These are phyloP conservation scores for Hymenoscyphus albidus DNA, from an alignment of 2,329 filamentous ascomycete species.

Conservation along the genomic window DNA sequence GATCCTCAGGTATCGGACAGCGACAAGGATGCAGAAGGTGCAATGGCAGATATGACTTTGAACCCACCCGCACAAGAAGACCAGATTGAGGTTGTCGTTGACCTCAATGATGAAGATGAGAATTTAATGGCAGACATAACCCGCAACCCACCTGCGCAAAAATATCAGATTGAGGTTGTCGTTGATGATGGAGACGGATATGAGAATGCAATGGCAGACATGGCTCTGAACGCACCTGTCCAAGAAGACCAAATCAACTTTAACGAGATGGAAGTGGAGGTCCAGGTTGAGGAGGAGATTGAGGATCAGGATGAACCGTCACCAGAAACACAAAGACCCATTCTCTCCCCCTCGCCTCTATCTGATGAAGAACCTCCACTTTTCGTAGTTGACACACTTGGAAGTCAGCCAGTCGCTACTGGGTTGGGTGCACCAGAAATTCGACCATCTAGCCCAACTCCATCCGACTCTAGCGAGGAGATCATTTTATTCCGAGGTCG, in stretches of 20 bases:
- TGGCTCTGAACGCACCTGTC: too few species aligned
- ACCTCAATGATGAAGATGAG: background rate
- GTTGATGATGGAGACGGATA: too few species aligned
- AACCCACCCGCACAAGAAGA: slow-evolving; percentile 11
- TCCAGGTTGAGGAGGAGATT: background rate
- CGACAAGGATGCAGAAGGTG: slow-evolving; percentile 23
- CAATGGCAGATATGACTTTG: slow-evolving; percentile 27
- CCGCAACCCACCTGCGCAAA: too few species aligned
- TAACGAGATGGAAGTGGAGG: too few species aligned
- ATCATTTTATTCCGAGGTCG: slow-evolving; percentile 65
- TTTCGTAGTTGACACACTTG: slow-evolving; percentile 38
- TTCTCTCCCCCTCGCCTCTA: background rate
- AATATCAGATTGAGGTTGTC: too few species aligned
- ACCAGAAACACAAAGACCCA: background rate
- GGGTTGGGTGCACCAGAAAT: slow-evolving; percentile 33
- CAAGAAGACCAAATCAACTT: too few species aligned
- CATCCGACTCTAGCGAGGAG: slow-evolving; percentile 66
- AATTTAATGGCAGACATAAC: too few species aligned
- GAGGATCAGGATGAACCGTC: slow-evolving; percentile 2
- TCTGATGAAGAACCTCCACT: slow-evolving; percentile 12
- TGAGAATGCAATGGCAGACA: too few species aligned
- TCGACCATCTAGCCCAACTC: slow-evolving; percentile 36
- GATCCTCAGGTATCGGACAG: slow-evolving; percentile 21
- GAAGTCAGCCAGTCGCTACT: slow-evolving; percentile 30
- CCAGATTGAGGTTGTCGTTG: background rate